Evolutionary conservation across 1,139 yeast genomes (phyloP).

Genomic region (Hyphopichia wangnamkhiaoensis): DNA sequence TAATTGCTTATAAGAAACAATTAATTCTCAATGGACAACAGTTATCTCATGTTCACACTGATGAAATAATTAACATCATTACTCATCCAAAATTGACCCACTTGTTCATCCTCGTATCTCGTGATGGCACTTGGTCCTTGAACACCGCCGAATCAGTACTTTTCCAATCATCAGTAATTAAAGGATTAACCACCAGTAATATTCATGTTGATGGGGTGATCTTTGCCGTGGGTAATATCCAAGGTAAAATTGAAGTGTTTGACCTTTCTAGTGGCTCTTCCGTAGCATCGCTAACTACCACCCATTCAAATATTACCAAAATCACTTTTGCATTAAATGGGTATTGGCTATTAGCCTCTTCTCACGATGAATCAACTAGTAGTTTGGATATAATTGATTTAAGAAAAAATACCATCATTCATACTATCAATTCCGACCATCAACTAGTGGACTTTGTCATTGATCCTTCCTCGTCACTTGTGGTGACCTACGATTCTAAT

Average conservation of each 20-base stretch:
- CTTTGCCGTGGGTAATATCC: conserved; percentile 47
- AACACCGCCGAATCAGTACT: conserved; percentile 16
- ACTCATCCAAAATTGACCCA: conserved; percentile 36
- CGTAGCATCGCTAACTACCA: conserved; percentile 38
- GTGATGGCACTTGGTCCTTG: conserved; percentile 32
- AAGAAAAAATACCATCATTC: conserved; percentile 43
- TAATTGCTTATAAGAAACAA: conserved; percentile 20
- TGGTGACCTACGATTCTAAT: conserved; percentile 25
- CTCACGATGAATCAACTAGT: conserved; percentile 16
- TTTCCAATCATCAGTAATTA: conserved; percentile 11
- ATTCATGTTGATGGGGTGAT: conserved; percentile 71
- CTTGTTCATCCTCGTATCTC: conserved; percentile 28
- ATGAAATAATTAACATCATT: conserved; percentile 21
- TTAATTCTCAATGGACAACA: conserved; percentile 13
- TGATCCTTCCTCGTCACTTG: conserved; percentile 49
- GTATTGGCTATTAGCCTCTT: conserved; percentile 36
- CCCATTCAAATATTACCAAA: conserved; percentile 28
- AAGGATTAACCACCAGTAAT: conserved; percentile 30
- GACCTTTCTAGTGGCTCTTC: conserved; percentile 42
- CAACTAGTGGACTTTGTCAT: conserved; percentile 28
- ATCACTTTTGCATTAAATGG: conserved; percentile 68
- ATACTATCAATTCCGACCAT: conserved; percentile 24
- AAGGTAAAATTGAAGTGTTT: conserved; percentile 42
- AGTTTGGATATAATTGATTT: conserved; percentile 57
- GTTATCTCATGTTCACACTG: conserved; percentile 10